Base-by-base conservation (phyloP, 2,329 filamentous ascomycete genomes). In the Aaosphaeria arxii region DNA sequence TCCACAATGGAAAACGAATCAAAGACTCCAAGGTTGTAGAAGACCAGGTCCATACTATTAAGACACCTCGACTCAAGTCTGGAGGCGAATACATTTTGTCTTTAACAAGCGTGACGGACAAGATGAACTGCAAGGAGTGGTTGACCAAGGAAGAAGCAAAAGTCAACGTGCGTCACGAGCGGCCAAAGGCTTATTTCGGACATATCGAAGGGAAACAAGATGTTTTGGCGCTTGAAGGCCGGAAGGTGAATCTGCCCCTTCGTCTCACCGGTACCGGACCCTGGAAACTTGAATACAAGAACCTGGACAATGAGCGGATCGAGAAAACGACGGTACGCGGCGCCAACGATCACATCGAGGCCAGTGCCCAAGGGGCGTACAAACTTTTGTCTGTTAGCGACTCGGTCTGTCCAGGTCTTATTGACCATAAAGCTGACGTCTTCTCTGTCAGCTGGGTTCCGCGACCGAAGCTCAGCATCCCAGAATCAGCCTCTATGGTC, bases 71-170 rank as follows among this genome's bases (percentile, higher is more conserved):
- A 13, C 76, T 99, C 39, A 77, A 78, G 5, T 86, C 87, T 64
- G 94, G 94, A 50, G 94, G 94, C 46, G 91, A 96, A 62, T 96
- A 97, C 67, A 89, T 87, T 7, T 74, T 99, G 50, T 86, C 91
- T 42, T 77, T 99, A 51, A 90, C 87, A 45, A 92, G 87, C 58
- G 83, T 99, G 47, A 89, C 90, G 56, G 94, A 99, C 64, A 86
- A 82, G 64, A 87, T 89, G 48, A 87, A 86, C 39, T 99, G 94
- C 73, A 91, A 91, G 61, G 89, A 89, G 45, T 87, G 88, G 64
- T 72, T 97, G 47, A 88, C 94, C 47, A 88, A 94, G 61, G 88
- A 94, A 48, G 89, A 92, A 66, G 80, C 87, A 45, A 92, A 88
- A 71, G 88, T 99, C 51, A 82, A 86, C 9, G 94, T 97, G 43